Base-by-base conservation (phyloP, 164 flowering plant genomes). In the Saururus chinensis region DNA sequence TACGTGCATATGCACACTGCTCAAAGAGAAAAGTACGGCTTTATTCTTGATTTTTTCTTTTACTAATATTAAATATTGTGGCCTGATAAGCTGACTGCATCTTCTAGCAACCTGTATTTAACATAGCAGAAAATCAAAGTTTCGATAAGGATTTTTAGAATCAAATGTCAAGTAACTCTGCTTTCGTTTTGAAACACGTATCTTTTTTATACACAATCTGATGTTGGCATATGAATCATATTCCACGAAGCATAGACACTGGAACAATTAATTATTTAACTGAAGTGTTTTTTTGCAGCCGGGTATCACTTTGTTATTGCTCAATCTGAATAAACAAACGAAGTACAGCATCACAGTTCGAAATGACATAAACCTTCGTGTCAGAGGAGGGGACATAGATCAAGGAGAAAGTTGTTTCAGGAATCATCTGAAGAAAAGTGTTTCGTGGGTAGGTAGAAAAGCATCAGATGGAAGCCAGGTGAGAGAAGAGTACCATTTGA, bases 1-100 rank as follows among this genome's bases (percentile, higher is more conserved):
- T 89, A 66, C 97, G 98, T 23, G 55, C 77, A 56, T 92, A 92
- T 74, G 96, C 92, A 24, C 98, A 90, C 75, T 92, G 98, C 70
- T 70, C 96, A 22, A 92, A 81, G 77, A 78, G 75, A 79, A 79
- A 77, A 66, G 98, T 92, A 76, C 79, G 92, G 42, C 45, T 24
- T 17, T 55, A 54, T 40, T 19, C 53, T 19, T 57, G 13, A 23
- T 37, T 6, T 12, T 17, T 6, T 23, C 35, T 30, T 19, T 35
- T 52, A 52, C 26, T 19, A 52, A 52, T 41, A 59, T 37, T 26
- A 24, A 53, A 9, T 25, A 21, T 19, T 0, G 7, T 57, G 40
- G 9, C 35, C 21, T 24, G 19, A 5, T 56, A 19, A 23, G 35
- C 59, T 22, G 59, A 23, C 11, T 56, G n/a, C n/a, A n/a, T n/a